Evolutionary conservation across 352 stramenopile genomes (phyloP).

Genomic region (Pythium diclinum): DNA sequence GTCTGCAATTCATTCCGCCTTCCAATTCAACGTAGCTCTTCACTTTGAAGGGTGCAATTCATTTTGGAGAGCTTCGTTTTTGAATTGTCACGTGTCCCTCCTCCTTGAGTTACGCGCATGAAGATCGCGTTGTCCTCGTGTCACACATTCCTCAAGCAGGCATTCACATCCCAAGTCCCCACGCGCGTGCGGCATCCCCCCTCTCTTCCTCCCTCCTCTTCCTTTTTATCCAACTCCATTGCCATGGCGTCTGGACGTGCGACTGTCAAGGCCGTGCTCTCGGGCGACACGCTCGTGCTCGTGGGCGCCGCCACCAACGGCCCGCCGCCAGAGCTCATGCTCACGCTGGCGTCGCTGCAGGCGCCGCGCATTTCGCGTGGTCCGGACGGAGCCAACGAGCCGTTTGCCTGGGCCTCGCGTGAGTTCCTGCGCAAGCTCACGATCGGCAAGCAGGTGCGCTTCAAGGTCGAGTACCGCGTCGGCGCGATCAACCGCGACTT

Average conservation of each 20-base stretch:
- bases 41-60: conserved; percentile 8
- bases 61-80: background rate
- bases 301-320: conserved; percentile 85
- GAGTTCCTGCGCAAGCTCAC: conserved; percentile 95
- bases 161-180: conserved; percentile 17
- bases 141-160: conserved; percentile 14
- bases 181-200: conserved; percentile 8
- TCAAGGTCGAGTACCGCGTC: conserved; percentile 93
- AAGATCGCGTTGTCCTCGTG: conserved; percentile 18
- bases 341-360: conserved; percentile 95
- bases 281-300: conserved; percentile 97
- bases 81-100: conserved; percentile 20
- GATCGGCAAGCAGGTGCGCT: conserved; percentile 95
- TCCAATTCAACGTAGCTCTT: conserved; percentile 8
- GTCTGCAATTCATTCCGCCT: conserved; percentile 10
- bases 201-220: conserved; percentile 12
- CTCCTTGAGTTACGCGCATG: background rate
- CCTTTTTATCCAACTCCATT: conserved; percentile 10
- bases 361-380: conserved; percentile 89
- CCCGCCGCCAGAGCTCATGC: conserved; percentile 92
- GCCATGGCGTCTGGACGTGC: conserved; percentile 82
- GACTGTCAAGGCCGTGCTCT: conserved; percentile 97
- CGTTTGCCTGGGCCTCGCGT: conserved; percentile 93
- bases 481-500: conserved; percentile 80
- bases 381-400: conserved; percentile 71